A percentile compares a stretch with the other conserved stretches of the same genome.
These are phyloP conservation scores for Myxozyma sirexii DNA, from an alignment of 805 yeast species.

Conservation along the genomic window DNA sequence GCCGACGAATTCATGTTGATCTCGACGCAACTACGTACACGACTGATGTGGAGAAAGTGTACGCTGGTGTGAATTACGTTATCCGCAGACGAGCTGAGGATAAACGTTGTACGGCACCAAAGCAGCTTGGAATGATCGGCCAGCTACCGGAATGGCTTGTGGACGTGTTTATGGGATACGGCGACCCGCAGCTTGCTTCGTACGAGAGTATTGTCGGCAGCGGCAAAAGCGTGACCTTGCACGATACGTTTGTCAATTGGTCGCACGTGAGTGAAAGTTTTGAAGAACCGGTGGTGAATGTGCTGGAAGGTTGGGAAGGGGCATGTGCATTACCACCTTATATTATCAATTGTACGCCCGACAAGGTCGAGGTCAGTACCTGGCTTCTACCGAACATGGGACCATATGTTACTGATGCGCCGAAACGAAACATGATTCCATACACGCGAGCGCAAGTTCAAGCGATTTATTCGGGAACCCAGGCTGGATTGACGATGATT, in stretches of 20 bases:
- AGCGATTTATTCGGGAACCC: conserved; percentile 39
- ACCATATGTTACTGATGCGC: conserved; percentile 30
- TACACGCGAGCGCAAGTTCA: conserved; percentile 38
- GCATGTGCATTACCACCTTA: conserved; percentile 26
- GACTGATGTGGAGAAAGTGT: conserved; percentile 14
- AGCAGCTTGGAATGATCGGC: too few relatives aligned
- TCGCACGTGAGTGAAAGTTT: conserved; percentile 36
- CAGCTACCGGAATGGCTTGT: conserved; percentile 47
- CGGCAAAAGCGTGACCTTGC: conserved; percentile 35
- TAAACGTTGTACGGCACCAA: conserved; percentile 36
- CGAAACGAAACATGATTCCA: conserved; percentile 24
- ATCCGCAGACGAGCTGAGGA: conserved; percentile 37
- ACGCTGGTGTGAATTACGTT: conserved; percentile 36
- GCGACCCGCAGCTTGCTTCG: conserved; percentile 36
- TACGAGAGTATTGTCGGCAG: conserved; percentile 17
- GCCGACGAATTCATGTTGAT: conserved; percentile 35
- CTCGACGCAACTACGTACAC: conserved; percentile 34
- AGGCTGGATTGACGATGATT: conserved; percentile 59
- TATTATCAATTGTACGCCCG: conserved; percentile 9
- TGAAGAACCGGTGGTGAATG: conserved; percentile 26
- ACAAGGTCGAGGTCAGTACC: conserved; percentile 22
- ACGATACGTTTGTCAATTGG: conserved; percentile 37
- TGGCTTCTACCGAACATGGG: conserved; percentile 23
- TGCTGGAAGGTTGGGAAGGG: conserved; percentile 17
- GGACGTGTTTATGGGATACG: conserved; percentile 43